Percentiles rank a stretch among this genome's conserved stretches.
Evolutionary conservation across 805 yeast genomes (phyloP).

Genomic region (Ogataea degrootiae): DNA sequence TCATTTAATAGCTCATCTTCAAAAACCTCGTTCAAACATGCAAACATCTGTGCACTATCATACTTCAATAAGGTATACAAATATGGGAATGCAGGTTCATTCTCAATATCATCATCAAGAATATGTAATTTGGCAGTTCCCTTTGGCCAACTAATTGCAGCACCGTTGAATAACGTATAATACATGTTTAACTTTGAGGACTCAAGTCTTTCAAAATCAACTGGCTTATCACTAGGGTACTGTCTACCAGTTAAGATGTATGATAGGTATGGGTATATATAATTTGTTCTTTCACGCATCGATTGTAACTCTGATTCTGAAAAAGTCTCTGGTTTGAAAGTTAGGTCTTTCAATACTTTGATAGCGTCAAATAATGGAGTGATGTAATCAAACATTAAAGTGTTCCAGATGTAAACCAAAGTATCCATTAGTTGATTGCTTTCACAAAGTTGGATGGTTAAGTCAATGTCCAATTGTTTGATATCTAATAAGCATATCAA

Average conservation of each 20-base stretch:
- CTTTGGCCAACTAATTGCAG: conserved; percentile 43
- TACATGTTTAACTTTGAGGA: conserved; percentile 50
- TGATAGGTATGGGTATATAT: conserved; percentile 58
- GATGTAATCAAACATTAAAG: conserved; percentile 60
- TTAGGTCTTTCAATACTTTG: conserved; percentile 23
- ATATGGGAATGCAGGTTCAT: conserved; percentile 65
- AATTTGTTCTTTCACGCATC: conserved; percentile 19
- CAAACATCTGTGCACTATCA: conserved; percentile 56
- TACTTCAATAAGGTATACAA: conserved; percentile 50
- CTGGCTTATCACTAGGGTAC: conserved; percentile 63
- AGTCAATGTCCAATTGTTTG: conserved; percentile 68
- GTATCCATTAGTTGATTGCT: conserved; percentile 56
- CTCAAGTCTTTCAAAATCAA: conserved; percentile 31
- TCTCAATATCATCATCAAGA: conserved; percentile 21
- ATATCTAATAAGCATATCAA: conserved; percentile 67
- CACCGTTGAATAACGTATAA: conserved; percentile 55
- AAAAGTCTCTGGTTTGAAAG: conserved; percentile 5
- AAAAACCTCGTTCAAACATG: conserved; percentile 73
- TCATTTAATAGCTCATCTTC: conserved; percentile 77
- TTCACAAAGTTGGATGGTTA: conserved; percentile 60
- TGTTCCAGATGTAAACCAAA: conserved; percentile 66
- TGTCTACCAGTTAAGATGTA: conserved; percentile 71
- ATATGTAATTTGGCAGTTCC: conserved; percentile 31
- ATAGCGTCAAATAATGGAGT: conserved; percentile 67
- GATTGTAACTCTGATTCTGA: conserved; percentile 7